phyloP scores from a whole-genome alignment of 192 early-diverging fungal species.

The Coemansia sp. region DNA sequence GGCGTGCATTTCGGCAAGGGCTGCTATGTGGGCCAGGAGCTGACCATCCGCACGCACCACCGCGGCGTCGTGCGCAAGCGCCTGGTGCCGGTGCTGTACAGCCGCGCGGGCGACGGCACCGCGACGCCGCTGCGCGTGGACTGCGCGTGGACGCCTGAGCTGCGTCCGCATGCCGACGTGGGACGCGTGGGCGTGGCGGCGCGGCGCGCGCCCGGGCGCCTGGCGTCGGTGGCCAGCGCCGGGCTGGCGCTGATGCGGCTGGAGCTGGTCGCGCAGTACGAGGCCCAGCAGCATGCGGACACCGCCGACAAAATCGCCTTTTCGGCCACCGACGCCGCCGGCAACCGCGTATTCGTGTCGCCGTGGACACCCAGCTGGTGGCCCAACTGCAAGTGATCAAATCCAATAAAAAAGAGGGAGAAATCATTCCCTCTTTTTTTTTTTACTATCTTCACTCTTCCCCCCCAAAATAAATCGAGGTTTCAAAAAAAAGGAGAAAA shows the following conservation, averaged over 20 bases:
- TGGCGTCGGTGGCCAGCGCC: constrained; percentile 71
- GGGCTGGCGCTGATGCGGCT: constrained; percentile 84
- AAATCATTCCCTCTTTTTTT: not conserved
- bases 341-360: constrained; percentile 16
- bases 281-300: constrained; percentile 10
- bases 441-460: not conserved
- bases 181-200: constrained; percentile 29
- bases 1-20: constrained; percentile 97
- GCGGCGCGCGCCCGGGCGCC: constrained; percentile 25
- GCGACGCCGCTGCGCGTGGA: constrained; percentile 11
- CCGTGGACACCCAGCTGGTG: constrained; percentile 48
- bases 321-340: constrained; percentile 19
- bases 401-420: not conserved
- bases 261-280: constrained; percentile 56
- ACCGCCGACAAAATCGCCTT: constrained; percentile 4
- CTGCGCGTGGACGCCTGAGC: constrained; percentile 1
- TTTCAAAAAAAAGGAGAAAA: not conserved
- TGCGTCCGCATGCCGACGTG: constrained; percentile 23
- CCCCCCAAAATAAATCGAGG: not conserved
- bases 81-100: constrained; percentile 68
- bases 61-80: constrained; percentile 91
- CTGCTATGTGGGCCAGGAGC: constrained; percentile 97
- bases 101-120: constrained; percentile 7
- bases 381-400: constrained; percentile 8
- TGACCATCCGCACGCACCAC: constrained; percentile 95